Evolutionary conservation across 1,139 yeast species (phyloP).

Genomic region (Candida albicans): DNA sequence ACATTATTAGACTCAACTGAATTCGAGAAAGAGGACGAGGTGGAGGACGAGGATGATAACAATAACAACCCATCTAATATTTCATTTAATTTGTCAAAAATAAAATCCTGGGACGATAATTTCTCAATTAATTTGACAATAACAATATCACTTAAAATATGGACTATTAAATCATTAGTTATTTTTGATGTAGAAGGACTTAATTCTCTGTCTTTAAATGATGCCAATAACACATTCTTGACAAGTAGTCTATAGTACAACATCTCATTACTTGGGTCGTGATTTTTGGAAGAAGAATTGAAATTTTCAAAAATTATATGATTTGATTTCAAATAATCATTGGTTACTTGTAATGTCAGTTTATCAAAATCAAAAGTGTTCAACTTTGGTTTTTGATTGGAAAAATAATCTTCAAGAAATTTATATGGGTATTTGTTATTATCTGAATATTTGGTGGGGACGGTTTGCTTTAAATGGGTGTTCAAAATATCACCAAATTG

Average conservation of each 20-base stretch:
- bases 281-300: too few relatives aligned
- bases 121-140: conserved; percentile 28
- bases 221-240: conserved; percentile 21
- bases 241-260: conserved; percentile 29
- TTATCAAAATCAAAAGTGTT: conserved; percentile 11
- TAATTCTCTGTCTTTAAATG: conserved; percentile 18
- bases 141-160: conserved; percentile 38
- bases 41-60: too few relatives aligned
- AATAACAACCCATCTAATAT: conserved; percentile 4
- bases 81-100: conserved; percentile 20
- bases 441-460: neutral
- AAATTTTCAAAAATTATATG: conserved; percentile 21
- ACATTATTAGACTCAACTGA: too few relatives aligned
- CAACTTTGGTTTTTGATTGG: neutral
- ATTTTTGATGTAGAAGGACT: conserved; percentile 30
- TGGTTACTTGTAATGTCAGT: conserved; percentile 13
- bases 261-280: conserved; percentile 1
- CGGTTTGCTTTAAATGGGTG: conserved; percentile 23
- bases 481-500: conserved; percentile 27
- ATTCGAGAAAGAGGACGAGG: too few relatives aligned
- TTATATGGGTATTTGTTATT: conserved; percentile 14
- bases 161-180: conserved; percentile 26
- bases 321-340: conserved; percentile 14
- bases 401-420: conserved; percentile 17
- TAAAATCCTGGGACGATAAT: conserved; percentile 32